Percentiles rank a stretch among this genome's conserved stretches.
Conservation (phyloP, 2,329 filamentous ascomycete genomes). For the Shiraia sp. region DNA sequence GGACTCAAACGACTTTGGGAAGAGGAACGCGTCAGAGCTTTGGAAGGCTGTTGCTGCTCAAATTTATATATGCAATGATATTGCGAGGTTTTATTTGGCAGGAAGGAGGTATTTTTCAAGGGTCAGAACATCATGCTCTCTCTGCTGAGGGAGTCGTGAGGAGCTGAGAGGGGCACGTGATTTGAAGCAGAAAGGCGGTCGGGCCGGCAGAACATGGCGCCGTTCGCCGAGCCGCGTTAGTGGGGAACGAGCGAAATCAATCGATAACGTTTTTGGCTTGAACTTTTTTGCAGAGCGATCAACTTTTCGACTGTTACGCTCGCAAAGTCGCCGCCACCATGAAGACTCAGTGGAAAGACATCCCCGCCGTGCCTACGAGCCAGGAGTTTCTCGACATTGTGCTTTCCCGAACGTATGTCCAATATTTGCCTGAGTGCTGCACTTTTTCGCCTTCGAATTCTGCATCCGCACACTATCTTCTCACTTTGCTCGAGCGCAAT, state of each 20-base stretch:
- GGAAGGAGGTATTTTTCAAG: too few species aligned
- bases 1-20: too few species aligned
- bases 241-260: constrained; percentile 15
- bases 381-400: constrained; percentile 99
- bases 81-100: too few species aligned
- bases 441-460: too few species aligned
- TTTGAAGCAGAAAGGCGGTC: neutral
- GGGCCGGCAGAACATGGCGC: constrained; percentile 10
- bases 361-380: constrained; percentile 84
- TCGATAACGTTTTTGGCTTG: constrained; percentile 14
- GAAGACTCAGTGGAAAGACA: constrained; percentile 59
- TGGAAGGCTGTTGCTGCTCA: too few species aligned
- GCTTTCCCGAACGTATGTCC: constrained; percentile 65
- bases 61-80: too few species aligned
- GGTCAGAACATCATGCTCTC: too few species aligned
- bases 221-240: constrained; percentile 3
- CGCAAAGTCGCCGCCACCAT: constrained; percentile 29
- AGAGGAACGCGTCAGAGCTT: too few species aligned
- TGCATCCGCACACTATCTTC: too few species aligned
- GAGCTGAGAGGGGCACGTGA: too few species aligned
- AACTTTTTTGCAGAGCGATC: constrained; percentile 20
- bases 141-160: neutral
- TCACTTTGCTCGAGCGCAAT: constrained; percentile 5
- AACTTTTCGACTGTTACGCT: constrained; percentile 12
- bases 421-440: neutral